Base-by-base conservation (phyloP, 1,284 basidiomycete species). In the Volvariella volvacea region DNA sequence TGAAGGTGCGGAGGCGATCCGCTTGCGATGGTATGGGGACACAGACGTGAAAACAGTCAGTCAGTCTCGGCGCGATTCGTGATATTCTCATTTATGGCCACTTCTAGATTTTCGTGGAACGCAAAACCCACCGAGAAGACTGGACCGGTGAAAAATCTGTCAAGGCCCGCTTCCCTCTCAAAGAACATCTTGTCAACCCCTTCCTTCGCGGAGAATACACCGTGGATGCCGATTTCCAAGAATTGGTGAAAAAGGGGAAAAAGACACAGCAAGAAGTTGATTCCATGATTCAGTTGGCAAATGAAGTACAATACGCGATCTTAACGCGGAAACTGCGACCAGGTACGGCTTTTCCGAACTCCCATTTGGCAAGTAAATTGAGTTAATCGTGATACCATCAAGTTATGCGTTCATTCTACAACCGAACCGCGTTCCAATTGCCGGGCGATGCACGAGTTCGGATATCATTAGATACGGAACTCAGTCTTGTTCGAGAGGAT, bases 91-190 rank as follows among this genome's bases (percentile, higher is more conserved):
- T 12, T 22, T 21, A n/a, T 12, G 36, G 46, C 33, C 7, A 40
- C 2, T 31, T 43, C 15, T 57, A 92, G 83, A 94, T 99, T 50
- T 99, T 97, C 57, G 92, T 99, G 37, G 95, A 99, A 72, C 90
- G 96, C 48, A 99, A 99, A 68, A 99, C 96, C 0, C 95, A 99
- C 61, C 80, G 94, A 43, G 95, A 99, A 67, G 95, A 99, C 63
- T 99, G 96, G 95, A 99, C 96, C 0, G 95, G 95, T 25, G 95
- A 99, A 66, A 99, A 98, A 68, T 95, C 91, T 14, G 95, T 99
- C 61, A 99, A 99, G 67, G 92, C 95, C 22, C 91, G 95, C 6
- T 98, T 99, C 70, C 86, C 92, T 1, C 88, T 99, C 66, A 95
- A 96, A 65, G 95, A 98, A 64, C 84, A 93, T 53, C 81, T 92